Conservation (phyloP, 495 filamentous ascomycete genomes). For the Zalerion maritima region DNA sequence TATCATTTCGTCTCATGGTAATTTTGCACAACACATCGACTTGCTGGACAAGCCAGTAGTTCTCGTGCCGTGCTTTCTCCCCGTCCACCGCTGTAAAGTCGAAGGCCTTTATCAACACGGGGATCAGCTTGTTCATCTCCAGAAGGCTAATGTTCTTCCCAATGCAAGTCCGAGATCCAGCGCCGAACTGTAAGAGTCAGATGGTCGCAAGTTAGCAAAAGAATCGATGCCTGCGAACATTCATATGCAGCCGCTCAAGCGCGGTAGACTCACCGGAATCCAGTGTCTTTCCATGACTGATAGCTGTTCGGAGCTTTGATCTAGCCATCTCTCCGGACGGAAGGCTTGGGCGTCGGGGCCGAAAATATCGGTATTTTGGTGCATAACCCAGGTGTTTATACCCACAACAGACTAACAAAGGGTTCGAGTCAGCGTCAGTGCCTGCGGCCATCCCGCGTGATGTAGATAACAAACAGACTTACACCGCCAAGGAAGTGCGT, state of each 20-base stretch:
- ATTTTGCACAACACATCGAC: too few species aligned
- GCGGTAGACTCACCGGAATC: too few species aligned
- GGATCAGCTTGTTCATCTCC: constrained; percentile 49
- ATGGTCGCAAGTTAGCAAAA: constrained; percentile 15
- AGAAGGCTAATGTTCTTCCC: constrained; percentile 50
- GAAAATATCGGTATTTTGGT: constrained; percentile 38
- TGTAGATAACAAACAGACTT: too few species aligned
- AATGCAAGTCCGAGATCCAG: constrained; percentile 51
- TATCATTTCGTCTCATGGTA: too few species aligned
- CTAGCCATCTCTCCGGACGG: constrained; percentile 43
- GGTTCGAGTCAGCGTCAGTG: too few species aligned
- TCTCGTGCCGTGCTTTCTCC: too few species aligned
- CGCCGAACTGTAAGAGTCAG: constrained; percentile 44
- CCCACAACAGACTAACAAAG: constrained; percentile 45
- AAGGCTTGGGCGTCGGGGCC: constrained; percentile 37
- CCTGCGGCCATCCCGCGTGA: too few species aligned
- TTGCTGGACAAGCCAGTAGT: too few species aligned
- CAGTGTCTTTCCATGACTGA: constrained; percentile 29
- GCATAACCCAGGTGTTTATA: constrained; percentile 44
- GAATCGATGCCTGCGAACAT: too few species aligned
- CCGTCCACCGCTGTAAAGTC: too few species aligned
- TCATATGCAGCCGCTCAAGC: too few species aligned
- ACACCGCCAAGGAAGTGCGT: constrained; percentile 35
- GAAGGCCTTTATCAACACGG: constrained; percentile 45
- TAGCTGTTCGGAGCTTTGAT: constrained; percentile 15